Conservation (phyloP, 495 filamentous ascomycete species). For the Penicillium robsamsonii region DNA sequence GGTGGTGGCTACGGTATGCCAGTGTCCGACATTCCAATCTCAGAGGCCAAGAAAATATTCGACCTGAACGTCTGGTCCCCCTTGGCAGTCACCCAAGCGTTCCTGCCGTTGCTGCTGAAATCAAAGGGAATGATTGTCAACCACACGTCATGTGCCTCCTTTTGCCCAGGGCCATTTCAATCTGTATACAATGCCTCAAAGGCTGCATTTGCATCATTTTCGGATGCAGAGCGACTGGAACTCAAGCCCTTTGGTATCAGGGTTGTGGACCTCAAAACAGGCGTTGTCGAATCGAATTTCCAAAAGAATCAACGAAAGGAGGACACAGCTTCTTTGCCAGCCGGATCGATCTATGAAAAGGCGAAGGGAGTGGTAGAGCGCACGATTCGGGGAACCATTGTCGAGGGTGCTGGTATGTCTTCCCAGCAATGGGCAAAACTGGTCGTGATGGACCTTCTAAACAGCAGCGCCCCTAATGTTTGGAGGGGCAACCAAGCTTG, state of each 20-base stretch:
- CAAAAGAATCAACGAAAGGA: too few species aligned
- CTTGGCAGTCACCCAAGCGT: slow-evolving; percentile 39
- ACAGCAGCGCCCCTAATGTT: too few species aligned
- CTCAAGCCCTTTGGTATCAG: slow-evolving; percentile 42
- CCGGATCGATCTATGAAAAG: too few species aligned
- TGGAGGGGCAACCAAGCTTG: too few species aligned
- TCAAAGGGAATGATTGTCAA: slow-evolving; percentile 33
- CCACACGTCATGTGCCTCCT: slow-evolving; percentile 48
- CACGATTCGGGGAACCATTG: too few species aligned
- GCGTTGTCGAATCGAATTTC: neutral
- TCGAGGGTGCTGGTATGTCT: too few species aligned
- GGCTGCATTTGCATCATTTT: slow-evolving; percentile 15
- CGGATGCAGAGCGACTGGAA: slow-evolving; percentile 47
- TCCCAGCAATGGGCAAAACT: too few species aligned
- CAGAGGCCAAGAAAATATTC: slow-evolving; percentile 38
- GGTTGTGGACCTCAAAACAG: slow-evolving; percentile 17
- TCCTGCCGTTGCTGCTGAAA: slow-evolving; percentile 41
- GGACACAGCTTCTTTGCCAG: too few species aligned
- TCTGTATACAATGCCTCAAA: slow-evolving; percentile 8
- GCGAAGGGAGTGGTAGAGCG: too few species aligned
- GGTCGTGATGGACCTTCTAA: too few species aligned
- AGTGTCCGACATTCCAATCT: slow-evolving; percentile 34
- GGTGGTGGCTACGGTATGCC: slow-evolving; percentile 32
- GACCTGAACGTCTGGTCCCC: slow-evolving; percentile 44
- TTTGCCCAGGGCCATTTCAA: slow-evolving; percentile 45